Percentiles rank a stretch among this genome's conserved stretches.
phyloP scores from a whole-genome alignment of 768 basidiomycete genomes.

The Agaricus sinodeliciosus region DNA sequence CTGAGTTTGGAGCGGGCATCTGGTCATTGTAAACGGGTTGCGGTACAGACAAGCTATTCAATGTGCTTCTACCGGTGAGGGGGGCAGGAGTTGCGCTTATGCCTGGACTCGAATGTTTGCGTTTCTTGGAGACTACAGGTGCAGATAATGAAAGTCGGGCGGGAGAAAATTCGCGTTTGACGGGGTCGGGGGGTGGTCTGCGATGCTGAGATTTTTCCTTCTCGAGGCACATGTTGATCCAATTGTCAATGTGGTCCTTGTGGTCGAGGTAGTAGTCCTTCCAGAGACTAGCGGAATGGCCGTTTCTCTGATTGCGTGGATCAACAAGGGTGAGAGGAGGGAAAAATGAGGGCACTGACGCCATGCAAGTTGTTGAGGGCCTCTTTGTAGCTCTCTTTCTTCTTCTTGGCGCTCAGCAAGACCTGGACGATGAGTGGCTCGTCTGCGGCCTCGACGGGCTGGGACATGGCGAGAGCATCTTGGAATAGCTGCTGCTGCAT shows the following conservation, averaged over 20 bases:
- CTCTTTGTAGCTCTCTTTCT: slow-evolving; percentile 50
- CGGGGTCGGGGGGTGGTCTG: not conserved
- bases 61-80: slow-evolving; percentile 38
- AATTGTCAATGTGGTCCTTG: slow-evolving; percentile 50
- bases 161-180: slow-evolving; percentile 16
- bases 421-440: slow-evolving; percentile 53
- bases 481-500: slow-evolving; percentile 51
- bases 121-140: slow-evolving; percentile 2
- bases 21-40: slow-evolving; percentile 38
- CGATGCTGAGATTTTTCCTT: slow-evolving; percentile 17
- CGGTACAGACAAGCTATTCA: slow-evolving; percentile 57
- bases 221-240: slow-evolving; percentile 29
- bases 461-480: slow-evolving; percentile 46
- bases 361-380: slow-evolving; percentile 64
- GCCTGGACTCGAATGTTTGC: slow-evolving; percentile 6
- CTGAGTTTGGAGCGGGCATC: slow-evolving; percentile 55
- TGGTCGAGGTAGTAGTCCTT: slow-evolving; percentile 78
- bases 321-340: slow-evolving; percentile 14
- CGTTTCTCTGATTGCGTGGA: slow-evolving; percentile 30
- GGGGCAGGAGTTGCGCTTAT: not conserved
- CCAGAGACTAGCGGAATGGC: slow-evolving; percentile 58
- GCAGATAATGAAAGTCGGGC: slow-evolving; percentile 3
- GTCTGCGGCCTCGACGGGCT: slow-evolving; percentile 49
- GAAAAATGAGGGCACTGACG: slow-evolving; percentile 30
- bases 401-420: slow-evolving; percentile 31